Conservation (phyloP, 441 rosid species). For the Arabidopsis lyrata region DNA sequence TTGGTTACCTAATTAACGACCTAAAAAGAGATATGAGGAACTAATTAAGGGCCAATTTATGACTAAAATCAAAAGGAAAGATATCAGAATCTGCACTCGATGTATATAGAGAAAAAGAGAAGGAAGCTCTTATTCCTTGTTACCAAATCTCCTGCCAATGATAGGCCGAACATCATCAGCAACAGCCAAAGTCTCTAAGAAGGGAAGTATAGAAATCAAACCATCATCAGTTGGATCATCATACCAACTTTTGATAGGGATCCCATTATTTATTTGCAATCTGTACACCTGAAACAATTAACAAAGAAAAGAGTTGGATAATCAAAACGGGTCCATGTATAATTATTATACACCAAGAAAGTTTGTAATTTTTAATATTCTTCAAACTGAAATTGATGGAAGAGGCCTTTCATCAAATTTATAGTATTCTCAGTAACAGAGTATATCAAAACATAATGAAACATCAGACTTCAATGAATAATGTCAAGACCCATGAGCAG, state of each 20-base stretch:
- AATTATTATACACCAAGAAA: constrained; percentile 13
- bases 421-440: constrained; percentile 5
- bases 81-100: constrained; percentile 59
- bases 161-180: constrained; percentile 96
- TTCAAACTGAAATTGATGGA: constrained; percentile 16
- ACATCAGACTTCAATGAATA: neutral
- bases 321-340: constrained; percentile 6
- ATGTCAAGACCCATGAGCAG: constrained; percentile 2
- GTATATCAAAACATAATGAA: constrained; percentile 13
- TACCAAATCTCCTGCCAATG: constrained; percentile 91
- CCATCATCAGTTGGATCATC: constrained; percentile 90
- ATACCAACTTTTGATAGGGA: constrained; percentile 98
- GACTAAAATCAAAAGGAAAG: constrained; percentile 45
- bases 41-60: constrained; percentile 55
- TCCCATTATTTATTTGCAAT: constrained; percentile 93
- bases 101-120: constrained; percentile 53
- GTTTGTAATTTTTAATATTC: constrained; percentile 3
- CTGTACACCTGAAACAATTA: constrained; percentile 84
- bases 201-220: constrained; percentile 83
- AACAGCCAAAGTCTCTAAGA: constrained; percentile 86
- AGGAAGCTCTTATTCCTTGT: constrained; percentile 78
- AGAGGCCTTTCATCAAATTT: constrained; percentile 8
- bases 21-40: constrained; percentile 49
- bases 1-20: constrained; percentile 54
- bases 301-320: constrained; percentile 36